phyloP scores from a whole-genome alignment of 148 eudicot genomes.

The Cornus kousa region DNA sequence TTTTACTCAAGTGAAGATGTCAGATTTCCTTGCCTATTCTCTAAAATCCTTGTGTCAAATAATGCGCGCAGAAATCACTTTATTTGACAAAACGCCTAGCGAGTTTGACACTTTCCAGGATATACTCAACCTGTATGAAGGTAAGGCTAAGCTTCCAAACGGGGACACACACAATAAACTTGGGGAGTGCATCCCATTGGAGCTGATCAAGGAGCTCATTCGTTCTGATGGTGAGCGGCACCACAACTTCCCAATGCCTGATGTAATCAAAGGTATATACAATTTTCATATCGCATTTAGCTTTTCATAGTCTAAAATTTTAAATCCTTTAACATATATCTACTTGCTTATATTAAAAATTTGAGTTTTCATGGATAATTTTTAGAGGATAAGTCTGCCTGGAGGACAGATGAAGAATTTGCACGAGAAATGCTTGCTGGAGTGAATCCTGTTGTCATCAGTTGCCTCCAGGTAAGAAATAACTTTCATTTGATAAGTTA shows the following conservation, averaged over 20 bases:
- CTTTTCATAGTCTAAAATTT: neutral
- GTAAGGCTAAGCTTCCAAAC: conserved; percentile 45
- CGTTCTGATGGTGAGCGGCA: conserved; percentile 67
- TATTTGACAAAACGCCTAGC: conserved; percentile 57
- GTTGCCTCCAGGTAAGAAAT: conserved; percentile 54
- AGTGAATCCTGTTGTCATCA: conserved; percentile 73
- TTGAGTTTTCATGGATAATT: neutral
- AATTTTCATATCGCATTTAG: neutral
- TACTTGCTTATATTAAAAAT: neutral
- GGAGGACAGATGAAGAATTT: conserved; percentile 96
- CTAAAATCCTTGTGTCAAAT: conserved; percentile 65
- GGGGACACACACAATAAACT: conserved; percentile 34
- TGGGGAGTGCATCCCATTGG: conserved; percentile 59
- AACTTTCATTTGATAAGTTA: conserved; percentile 5
- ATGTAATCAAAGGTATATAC: conserved; percentile 64
- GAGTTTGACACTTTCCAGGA: conserved; percentile 81
- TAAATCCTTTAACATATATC: neutral
- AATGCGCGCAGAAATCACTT: conserved; percentile 52
- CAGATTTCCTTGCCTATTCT: conserved; percentile 82
- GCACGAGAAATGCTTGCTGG: conserved; percentile 97
- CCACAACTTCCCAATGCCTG: conserved; percentile 71
- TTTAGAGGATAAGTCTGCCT: conserved; percentile 71
- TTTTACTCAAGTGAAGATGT: conserved; percentile 64
- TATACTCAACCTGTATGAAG: conserved; percentile 57
- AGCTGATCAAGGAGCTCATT: conserved; percentile 61